Percentiles rank a stretch among this genome's conserved stretches.
Conservation (phyloP, 768 basidiomycete genomes). For the Podaxis sp. region DNA sequence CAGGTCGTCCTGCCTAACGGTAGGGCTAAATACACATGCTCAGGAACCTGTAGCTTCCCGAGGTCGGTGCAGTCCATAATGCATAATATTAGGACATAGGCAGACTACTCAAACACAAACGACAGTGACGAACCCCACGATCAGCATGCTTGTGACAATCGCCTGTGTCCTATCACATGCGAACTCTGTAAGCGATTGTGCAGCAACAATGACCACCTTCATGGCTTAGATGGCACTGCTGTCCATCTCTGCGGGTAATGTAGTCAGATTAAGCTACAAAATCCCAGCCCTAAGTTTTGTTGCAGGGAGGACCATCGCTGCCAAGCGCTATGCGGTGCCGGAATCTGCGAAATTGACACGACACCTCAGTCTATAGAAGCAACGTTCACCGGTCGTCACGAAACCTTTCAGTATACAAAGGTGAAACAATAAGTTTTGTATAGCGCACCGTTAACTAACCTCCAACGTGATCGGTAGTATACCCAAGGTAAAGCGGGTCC, state of each 20-base stretch:
- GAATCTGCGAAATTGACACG: slow-evolving; percentile 59
- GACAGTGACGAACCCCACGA: slow-evolving; percentile 44
- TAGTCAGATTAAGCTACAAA: neutral
- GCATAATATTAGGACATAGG: neutral
- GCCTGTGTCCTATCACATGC: slow-evolving; percentile 52
- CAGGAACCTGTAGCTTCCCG: slow-evolving; percentile 38
- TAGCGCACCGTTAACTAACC: neutral
- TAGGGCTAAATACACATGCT: slow-evolving; percentile 34
- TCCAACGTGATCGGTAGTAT: slow-evolving; percentile 35
- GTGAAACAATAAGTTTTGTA: slow-evolving; percentile 24
- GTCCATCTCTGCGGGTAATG: slow-evolving; percentile 60
- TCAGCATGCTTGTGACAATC: slow-evolving; percentile 47
- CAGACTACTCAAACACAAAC: neutral
- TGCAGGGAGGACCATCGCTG: slow-evolving; percentile 53
- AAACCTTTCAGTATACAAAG: slow-evolving; percentile 66
- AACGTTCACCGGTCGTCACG: slow-evolving; percentile 57
- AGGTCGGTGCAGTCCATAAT: slow-evolving; percentile 28
- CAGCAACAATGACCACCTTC: slow-evolving; percentile 45
- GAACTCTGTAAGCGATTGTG: slow-evolving; percentile 57
- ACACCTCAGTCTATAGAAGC: slow-evolving; percentile 59
- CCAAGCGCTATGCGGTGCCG: slow-evolving; percentile 38
- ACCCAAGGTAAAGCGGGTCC: slow-evolving; percentile 41
- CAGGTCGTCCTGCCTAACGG: slow-evolving; percentile 25
- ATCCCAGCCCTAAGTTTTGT: neutral
- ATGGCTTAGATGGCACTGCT: slow-evolving; percentile 37